These are phyloP conservation scores for Podospora anserina DNA, from an alignment of 495 filamentous ascomycete genomes.

Conservation along the genomic window DNA sequence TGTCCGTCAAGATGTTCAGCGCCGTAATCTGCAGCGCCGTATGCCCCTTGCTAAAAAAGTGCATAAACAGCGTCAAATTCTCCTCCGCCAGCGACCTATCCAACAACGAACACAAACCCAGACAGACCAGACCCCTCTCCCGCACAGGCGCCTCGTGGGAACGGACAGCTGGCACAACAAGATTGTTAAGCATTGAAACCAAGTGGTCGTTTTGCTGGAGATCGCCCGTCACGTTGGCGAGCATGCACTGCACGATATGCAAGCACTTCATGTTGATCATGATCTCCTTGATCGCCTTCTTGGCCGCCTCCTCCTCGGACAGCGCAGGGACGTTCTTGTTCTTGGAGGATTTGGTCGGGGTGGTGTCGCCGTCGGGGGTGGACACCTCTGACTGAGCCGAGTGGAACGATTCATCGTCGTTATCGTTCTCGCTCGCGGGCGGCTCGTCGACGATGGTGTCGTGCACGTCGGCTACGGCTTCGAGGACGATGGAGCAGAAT, in stretches of 20 bases:
- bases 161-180: slow-evolving; percentile 90
- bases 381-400: slow-evolving; percentile 83
- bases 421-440: slow-evolving; percentile 36
- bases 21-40: slow-evolving; percentile 83
- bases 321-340: slow-evolving; percentile 41
- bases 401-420: slow-evolving; percentile 83
- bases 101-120: slow-evolving; percentile 87
- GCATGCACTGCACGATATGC: slow-evolving; percentile 95
- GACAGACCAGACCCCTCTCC: slow-evolving; percentile 80
- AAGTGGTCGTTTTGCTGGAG: slow-evolving; percentile 83
- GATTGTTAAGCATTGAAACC: slow-evolving; percentile 92
- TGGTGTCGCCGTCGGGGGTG: slow-evolving; percentile 46
- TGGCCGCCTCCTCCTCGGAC: slow-evolving; percentile 70
- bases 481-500: slow-evolving; percentile 87
- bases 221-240: slow-evolving; percentile 81
- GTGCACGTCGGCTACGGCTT: slow-evolving; percentile 93
- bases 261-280: slow-evolving; percentile 98
- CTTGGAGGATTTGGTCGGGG: slow-evolving; percentile 49
- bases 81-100: slow-evolving; percentile 89
- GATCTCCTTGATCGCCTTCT: slow-evolving; percentile 81
- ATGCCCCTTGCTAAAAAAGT: slow-evolving; percentile 92
- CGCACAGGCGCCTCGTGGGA: slow-evolving; percentile 90
- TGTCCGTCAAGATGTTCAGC: slow-evolving; percentile 89
- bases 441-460: slow-evolving; percentile 71
- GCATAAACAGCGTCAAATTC: slow-evolving; percentile 90